These are phyloP conservation scores for Annulohypoxylon stygium DNA, from an alignment of 495 filamentous ascomycete species.

Conservation along the genomic window DNA sequence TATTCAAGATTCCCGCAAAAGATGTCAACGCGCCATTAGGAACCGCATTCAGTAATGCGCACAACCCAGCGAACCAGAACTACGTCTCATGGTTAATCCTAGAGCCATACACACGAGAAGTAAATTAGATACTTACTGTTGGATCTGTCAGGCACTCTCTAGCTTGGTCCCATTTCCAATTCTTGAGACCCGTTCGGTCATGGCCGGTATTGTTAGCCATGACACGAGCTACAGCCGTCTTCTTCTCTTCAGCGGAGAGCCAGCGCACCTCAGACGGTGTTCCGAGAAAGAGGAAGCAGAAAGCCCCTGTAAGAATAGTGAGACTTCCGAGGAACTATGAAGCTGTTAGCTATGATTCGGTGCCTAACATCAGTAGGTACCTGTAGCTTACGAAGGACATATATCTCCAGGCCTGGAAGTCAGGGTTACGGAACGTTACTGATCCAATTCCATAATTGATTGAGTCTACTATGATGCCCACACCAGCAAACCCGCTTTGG, in stretches of 20 bases:
- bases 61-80: constrained; percentile 57
- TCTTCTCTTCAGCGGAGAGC: constrained; percentile 51
- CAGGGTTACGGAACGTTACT: constrained; percentile 34
- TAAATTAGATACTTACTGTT: constrained; percentile 16
- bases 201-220: constrained; percentile 48
- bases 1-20: constrained; percentile 60
- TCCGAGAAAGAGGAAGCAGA: constrained; percentile 51
- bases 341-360: constrained; percentile 16
- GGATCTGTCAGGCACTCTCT: constrained; percentile 47
- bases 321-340: constrained; percentile 50
- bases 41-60: constrained; percentile 59
- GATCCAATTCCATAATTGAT: constrained; percentile 51
- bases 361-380: not conserved
- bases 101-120: not conserved
- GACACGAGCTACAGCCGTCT: constrained; percentile 48
- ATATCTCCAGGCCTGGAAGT: constrained; percentile 42
- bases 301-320: constrained; percentile 42
- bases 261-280: constrained; percentile 52
- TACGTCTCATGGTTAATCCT: constrained; percentile 24
- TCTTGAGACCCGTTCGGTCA: constrained; percentile 39
- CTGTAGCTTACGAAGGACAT: constrained; percentile 38
- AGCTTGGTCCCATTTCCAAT: constrained; percentile 52
- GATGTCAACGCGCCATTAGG: constrained; percentile 63
- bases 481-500: constrained; percentile 47
- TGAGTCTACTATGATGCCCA: constrained; percentile 45